Evolutionary conservation across 1,284 basidiomycete species (phyloP), one percentile per base, ranked within the genome.

Genomic region (Thelephora terrestris): DNA sequence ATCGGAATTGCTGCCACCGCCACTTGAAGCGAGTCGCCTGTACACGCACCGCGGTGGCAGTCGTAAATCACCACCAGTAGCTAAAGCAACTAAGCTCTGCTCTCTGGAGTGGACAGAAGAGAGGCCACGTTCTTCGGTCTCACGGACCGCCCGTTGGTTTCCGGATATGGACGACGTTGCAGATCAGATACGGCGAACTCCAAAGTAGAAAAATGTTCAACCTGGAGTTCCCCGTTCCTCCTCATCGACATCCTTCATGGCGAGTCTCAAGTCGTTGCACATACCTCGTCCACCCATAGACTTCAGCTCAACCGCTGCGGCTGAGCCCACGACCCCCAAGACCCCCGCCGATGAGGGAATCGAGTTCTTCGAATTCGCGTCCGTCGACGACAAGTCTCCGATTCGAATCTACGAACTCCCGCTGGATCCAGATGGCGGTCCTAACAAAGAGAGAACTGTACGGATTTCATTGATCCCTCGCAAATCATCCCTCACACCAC

Each of bases 291-390:
- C 54, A 56, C n/a, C 50, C 35, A 24, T 7, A 36, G 29, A 27
- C 46, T n/a, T 29, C 29, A 36, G 6, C 23, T 39, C 39, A 20
- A 45, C 24, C 10, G 25, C 7, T 7, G 42, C 16, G 40, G 46
- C 34, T 21, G 45, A 10, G 25, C 55, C 58, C 17, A 66, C 65
- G 53, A 79, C 85, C 0, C 87, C 85, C 29, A 90, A 81, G 71
- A 94, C 91, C 2, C 91, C 91, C 23, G 91, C 91, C 43, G 90
- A 94, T 63, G 91, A 94, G 61, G 91, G 82, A 25, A 79, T 92
- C 59, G 83, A 85, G 40, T 94, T 91, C 71, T 95, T 95, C 61
- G 75, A 85, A 56, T 76, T 78, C 3, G 68, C 71, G 17, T 61
- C 70, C 47, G 64, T 59, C 14, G 64, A 69, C 17, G 79, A 76